A percentile compares a stretch with the other conserved stretches of the same genome.
Evolutionary conservation across 164 flowering plant genomes (phyloP).

Genomic region (Amborella trichopoda): DNA sequence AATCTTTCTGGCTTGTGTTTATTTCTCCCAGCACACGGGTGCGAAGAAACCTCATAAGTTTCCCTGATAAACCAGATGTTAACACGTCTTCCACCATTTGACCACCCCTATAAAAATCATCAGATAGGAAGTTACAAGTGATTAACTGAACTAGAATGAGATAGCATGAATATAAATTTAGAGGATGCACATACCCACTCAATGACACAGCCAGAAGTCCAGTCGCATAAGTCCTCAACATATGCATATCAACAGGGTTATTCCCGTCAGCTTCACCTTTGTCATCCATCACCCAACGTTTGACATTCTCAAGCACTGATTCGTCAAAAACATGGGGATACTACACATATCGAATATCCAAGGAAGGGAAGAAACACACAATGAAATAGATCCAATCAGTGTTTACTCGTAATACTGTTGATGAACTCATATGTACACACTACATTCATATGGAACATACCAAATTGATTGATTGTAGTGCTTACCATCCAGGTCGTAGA

Average conservation of each 20-base stretch:
- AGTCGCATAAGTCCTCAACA: conserved; percentile 79
- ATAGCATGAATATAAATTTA: neutral
- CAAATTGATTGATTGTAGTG: too few species aligned
- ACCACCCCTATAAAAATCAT: conserved; percentile 46
- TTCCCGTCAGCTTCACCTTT: conserved; percentile 25
- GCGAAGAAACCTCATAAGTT: conserved; percentile 94
- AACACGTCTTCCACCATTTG: conserved; percentile 84
- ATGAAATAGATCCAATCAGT: too few species aligned
- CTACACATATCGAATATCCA: conserved; percentile 24
- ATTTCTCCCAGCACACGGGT: conserved; percentile 67
- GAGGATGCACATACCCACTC: conserved; percentile 39
- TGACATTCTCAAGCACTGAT: conserved; percentile 56
- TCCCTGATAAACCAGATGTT: conserved; percentile 80
- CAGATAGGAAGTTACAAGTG: conserved; percentile 1
- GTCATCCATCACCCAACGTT: conserved; percentile 81
- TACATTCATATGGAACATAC: too few species aligned
- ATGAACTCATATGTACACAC: too few species aligned
- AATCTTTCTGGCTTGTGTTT: conserved; percentile 48
- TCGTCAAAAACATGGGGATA: conserved; percentile 91
- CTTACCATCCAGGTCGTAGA: conserved; percentile 76
- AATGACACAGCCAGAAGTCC: conserved; percentile 84
- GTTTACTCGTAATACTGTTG: too few species aligned
- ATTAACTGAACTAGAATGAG: neutral
- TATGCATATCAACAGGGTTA: conserved; percentile 51
- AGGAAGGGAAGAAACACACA: too few species aligned